Conservation (phyloP, 257 asterid genomes). For the Linaria vulgaris region DNA sequence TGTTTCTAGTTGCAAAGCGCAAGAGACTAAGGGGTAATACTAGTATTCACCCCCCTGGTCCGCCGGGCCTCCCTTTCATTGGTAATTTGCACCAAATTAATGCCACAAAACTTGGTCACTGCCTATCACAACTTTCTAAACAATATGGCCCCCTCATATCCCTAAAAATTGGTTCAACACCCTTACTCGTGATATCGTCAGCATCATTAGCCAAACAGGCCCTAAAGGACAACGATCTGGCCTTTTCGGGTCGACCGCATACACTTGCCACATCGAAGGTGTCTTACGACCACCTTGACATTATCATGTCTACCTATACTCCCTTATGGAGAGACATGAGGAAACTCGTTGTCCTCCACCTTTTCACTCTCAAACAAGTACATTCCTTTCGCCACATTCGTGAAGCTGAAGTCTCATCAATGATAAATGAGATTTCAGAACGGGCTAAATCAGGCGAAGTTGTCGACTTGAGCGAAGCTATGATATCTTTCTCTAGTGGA, state of each 20-base stretch:
- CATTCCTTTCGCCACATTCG: conserved; percentile 16
- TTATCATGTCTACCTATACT: conserved; percentile 16
- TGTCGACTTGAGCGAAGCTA: too few relatives aligned
- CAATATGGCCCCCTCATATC: conserved; percentile 30
- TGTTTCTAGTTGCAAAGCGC: too few relatives aligned
- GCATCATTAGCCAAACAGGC: conserved; percentile 13
- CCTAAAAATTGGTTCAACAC: conserved; percentile 22
- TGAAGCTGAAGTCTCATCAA: conserved; percentile 17
- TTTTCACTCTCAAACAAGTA: too few relatives aligned
- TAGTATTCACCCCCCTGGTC: conserved; percentile 21
- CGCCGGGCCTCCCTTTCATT: conserved; percentile 27
- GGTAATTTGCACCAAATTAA: conserved; percentile 33
- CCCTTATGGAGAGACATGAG: conserved; percentile 29
- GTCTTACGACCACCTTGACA: conserved; percentile 27
- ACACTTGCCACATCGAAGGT: conserved; percentile 10
- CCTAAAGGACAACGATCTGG: conserved; percentile 26
- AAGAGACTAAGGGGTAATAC: too few relatives aligned
- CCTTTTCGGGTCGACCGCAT: conserved; percentile 29
- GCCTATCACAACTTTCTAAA: conserved; percentile 21
- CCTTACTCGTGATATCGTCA: conserved; percentile 20
- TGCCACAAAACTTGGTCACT: conserved; percentile 7
- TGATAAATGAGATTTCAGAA: conserved; percentile 12
- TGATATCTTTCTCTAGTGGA: too few relatives aligned
- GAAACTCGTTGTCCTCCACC: conserved; percentile 13
- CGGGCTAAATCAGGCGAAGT: background rate